Base-by-base conservation (phyloP, 352 stramenopile species). In the Phytophthora megakarya region DNA sequence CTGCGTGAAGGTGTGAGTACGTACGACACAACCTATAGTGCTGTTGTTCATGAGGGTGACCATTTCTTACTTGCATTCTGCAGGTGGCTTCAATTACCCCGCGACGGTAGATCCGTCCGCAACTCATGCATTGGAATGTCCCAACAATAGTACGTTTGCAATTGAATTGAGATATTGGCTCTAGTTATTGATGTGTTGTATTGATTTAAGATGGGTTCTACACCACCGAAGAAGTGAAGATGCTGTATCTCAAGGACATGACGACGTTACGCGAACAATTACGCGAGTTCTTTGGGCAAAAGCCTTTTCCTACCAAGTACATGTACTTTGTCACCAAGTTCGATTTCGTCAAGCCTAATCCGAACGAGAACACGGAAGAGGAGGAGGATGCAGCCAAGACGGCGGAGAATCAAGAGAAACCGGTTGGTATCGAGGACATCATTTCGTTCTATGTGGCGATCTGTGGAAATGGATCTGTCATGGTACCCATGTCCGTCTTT, bases 401-500 rank as follows among this genome's bases (percentile, higher is more conserved):
- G 38, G 53, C 40, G 0, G 35, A 47, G 11, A 58, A 70, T 8
- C 48, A 50, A 32, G 61, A 70, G 15, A 65, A 71, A n/a, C 9
- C 48, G 0, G 39, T 55, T 3, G 72, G 56, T 16, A 70, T 94
- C 19, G 71, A 92, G 57, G 76, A 89, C 56, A 67, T 86, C 61
- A 80, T 94, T 22, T 90, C 86, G 4, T 78, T 94, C 57, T 94
- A 94, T 48, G 84, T 92, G n/a, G 86, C 86, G 23, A 86, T 94
- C 56, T 94, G 86, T 49, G 83, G 83, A 61, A 94, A 94, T 54
- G 86, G 86, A 12, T 93, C 84, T 0, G 86, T 94, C 11, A 94
- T 94, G 80, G 86, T 92, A 39, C 86, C 86, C 21, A 92, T 94
- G 86, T 78, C 86, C n/a, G 67, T 94, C 19, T 93, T 94, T 57